Base-by-base conservation (phyloP, 208 protist genomes). In the Leishmania aethiopica region DNA sequence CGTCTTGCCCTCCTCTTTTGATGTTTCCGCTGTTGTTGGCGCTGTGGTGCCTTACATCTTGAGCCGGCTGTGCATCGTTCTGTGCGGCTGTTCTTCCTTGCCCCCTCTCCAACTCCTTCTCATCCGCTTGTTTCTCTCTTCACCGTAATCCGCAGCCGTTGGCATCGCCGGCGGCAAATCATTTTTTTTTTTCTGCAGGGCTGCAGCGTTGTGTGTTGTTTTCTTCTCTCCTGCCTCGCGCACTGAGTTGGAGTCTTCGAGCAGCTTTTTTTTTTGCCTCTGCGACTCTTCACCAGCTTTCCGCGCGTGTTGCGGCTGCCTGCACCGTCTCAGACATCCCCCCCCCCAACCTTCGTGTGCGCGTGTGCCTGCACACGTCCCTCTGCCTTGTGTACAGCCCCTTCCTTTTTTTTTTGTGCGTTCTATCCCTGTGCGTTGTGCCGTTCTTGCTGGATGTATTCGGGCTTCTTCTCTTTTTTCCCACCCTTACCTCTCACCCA, bases 381-480 rank as follows among this genome's bases (percentile, higher is more conserved):
- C 32, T 85, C 37, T 85, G 42, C 81, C 47, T 86, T 55, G 22
- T 80, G 78, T 62, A 32, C 45, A 32, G 7, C 5, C 42, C 45
- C 49, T 0, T 25, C 70, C 37, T 77, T 45, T 73, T 15, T 28
- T 51, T 25, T 17, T 25, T 51, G 0, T 32, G 35, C 1, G 17
- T 69, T 85, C 76, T 77, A 77, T 35, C 32, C 55, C 37, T 79
- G 25, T 72, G 11, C 57, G 15, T 4, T 45, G 78, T 22, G 3
- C 19, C 51, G 11, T 67, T 70, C 7, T 37, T 3, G 25, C 60
- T 13, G 25, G 60, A 0, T 42, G 11, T 35, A 47, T 64, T 73
- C 5, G 1, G 1, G 1, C 73, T 72, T 57, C 69, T n/a, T 55
- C 13, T 55, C 17, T 7, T 70, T 42, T 60, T 60, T 32, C 0